Evolutionary conservation across 208 protist genomes (phyloP), one percentile per base, ranked within the genome.

Genomic region (Leishmania arabica): DNA sequence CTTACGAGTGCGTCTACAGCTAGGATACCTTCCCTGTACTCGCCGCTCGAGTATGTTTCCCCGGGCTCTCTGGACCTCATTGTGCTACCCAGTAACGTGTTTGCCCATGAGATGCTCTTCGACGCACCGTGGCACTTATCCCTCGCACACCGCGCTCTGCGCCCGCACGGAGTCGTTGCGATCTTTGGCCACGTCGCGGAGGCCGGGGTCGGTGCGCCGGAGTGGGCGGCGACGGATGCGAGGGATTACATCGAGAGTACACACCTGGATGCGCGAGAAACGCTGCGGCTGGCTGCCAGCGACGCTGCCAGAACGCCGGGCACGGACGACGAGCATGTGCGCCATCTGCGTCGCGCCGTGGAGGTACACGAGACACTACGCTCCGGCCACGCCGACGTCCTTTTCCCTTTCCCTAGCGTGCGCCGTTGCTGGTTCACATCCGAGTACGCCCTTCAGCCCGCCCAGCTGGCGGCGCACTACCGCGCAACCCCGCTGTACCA

Each of bases 101-200:
- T 97, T 82, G 88, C 83, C 5, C 81, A 90, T 4, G 92, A 96
- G 77, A 92, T 95, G 92, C 79, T 95, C 34, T 89, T 90, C 71
- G 87, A 96, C 74, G 88, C 90, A 8, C 92, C 94, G 74, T 95
- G 90, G 89, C 90, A 96, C 85, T 83, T 96, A 75, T 95, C 92
- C 21, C 80, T 90, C 24, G 94, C 92, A 8, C 90, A 96, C 81
- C 89, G 89, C 15, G 86, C 81, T 17, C 82, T 97, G 42, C 84
- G 85, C 13, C 88, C 91, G 0, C 91, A 97, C 82, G 94, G 94
- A 31, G 94, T 97, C 40, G 73, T 97, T 11, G 90, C 88, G 1
- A 89, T 97, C 3, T 58, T 95, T 13, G 94, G 94, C 34, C 86
- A 90, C 71, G 74, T 66, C 37, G 65, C 76, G 2, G 72, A 84